A percentile compares a stretch with the other conserved stretches of the same genome.
These are phyloP conservation scores for Populus pruinosa DNA, from an alignment of 345 rosid genomes.

Conservation along the genomic window DNA sequence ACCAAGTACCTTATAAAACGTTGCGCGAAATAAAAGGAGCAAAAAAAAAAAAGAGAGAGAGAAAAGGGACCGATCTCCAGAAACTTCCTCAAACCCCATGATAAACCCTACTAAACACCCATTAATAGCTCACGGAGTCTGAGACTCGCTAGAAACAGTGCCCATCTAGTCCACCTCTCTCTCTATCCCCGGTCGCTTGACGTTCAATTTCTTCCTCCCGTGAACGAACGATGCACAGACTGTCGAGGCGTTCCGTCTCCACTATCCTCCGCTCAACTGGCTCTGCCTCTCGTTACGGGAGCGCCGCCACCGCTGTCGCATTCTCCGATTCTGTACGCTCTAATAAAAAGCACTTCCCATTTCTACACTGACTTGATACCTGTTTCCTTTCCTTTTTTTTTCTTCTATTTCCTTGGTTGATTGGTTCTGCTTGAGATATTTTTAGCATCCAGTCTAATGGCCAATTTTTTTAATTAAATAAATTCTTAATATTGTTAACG, in stretches of 20 bases:
- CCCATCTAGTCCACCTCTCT: not conserved
- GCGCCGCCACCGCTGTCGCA: constrained; percentile 34
- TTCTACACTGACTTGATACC: not conserved
- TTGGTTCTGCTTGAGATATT: too few species aligned
- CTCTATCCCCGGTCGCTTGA: not conserved
- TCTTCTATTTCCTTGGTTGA: not conserved
- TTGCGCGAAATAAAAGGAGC: too few species aligned
- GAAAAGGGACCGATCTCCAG: not conserved
- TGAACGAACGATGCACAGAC: constrained; percentile 51
- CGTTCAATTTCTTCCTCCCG: not conserved
- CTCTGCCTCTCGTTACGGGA: constrained; percentile 24
- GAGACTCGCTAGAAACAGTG: too few species aligned
- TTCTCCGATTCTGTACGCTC: constrained; percentile 33
- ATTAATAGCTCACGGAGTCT: too few species aligned
- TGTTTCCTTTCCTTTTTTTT: not conserved
- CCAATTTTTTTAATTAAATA: too few species aligned
- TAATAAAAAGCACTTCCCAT: constrained; percentile 32
- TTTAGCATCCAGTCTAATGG: too few species aligned
- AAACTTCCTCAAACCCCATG: not conserved
- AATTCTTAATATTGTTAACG: too few species aligned
- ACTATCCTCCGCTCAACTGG: constrained; percentile 44
- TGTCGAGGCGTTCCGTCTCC: constrained; percentile 67
- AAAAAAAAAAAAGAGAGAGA: too few species aligned
- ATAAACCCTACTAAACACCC: not conserved
- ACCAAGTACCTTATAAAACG: too few species aligned